Evolutionary conservation across 2,329 filamentous ascomycete genomes (phyloP).

Genomic region (Bipolaris zeicola): DNA sequence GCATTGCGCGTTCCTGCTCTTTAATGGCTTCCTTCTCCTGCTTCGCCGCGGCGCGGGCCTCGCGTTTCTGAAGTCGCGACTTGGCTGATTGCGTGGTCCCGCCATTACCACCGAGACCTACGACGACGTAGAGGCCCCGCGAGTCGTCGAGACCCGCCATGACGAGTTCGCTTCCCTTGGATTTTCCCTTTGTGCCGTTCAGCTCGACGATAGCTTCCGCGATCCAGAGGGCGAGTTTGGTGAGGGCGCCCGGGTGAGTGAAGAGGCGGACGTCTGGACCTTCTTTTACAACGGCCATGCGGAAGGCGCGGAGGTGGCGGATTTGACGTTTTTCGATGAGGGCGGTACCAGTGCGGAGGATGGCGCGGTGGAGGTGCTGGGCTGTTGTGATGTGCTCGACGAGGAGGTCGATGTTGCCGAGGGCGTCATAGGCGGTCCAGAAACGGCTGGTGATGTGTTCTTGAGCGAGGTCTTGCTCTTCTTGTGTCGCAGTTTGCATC

Average conservation of each 20-base stretch:
- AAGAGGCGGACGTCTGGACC: conserved; percentile 91
- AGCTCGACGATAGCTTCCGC: conserved; percentile 89
- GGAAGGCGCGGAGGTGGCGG: conserved; percentile 87
- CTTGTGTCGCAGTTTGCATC: conserved; percentile 24
- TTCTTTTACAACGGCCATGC: conserved; percentile 94
- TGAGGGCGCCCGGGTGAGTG: conserved; percentile 88
- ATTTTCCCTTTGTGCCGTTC: conserved; percentile 72
- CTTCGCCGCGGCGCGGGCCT: conserved; percentile 65
- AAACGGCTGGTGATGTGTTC: conserved; percentile 59
- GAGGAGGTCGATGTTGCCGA: conserved; percentile 67
- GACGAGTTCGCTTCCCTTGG: conserved; percentile 79
- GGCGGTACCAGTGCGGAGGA: conserved; percentile 88
- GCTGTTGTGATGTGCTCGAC: conserved; percentile 79
- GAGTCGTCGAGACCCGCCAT: conserved; percentile 88
- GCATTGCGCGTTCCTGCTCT: conserved; percentile 67
- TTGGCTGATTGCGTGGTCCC: conserved; percentile 66
- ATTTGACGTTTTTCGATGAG: conserved; percentile 94
- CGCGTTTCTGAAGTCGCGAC: conserved; percentile 70
- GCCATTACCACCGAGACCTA: conserved; percentile 88
- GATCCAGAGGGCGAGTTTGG: conserved; percentile 92
- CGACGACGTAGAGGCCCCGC: conserved; percentile 86
- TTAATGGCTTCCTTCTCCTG: conserved; percentile 54
- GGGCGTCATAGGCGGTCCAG: conserved; percentile 64
- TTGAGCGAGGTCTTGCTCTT: conserved; percentile 44
- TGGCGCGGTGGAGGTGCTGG: conserved; percentile 87